A percentile compares a stretch with the other conserved stretches of the same genome.
phyloP scores from a whole-genome alignment of 1,139 yeast species.

The Geotrichum siamense region DNA sequence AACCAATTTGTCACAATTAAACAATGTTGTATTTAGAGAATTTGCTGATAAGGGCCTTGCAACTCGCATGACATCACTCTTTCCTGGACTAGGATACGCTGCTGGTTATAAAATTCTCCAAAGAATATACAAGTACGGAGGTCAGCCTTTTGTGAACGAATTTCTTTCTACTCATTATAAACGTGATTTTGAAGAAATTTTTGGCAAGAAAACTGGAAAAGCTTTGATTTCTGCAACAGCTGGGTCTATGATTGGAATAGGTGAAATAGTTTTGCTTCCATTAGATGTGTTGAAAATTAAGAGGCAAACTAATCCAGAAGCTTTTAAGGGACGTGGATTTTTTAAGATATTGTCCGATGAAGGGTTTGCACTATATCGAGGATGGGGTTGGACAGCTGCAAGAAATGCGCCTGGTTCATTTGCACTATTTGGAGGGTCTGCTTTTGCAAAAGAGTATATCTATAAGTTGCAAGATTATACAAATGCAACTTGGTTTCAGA shows the following conservation, averaged over 20 bases:
- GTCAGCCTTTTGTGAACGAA: conserved; percentile 98
- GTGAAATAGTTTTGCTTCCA: conserved; percentile 92
- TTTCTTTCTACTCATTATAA: conserved; percentile 71
- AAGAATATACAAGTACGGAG: conserved; percentile 97
- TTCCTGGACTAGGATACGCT: conserved; percentile 98
- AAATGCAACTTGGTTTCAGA: conserved; percentile 89
- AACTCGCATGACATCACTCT: conserved; percentile 68
- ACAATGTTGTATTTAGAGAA: conserved; percentile 78
- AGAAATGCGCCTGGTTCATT: conserved; percentile 99
- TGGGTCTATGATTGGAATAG: conserved; percentile 94
- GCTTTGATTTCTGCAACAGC: conserved; percentile 96
- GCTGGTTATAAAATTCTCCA: conserved; percentile 95
- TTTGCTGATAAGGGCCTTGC: conserved; percentile 67
- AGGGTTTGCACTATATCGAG: conserved; percentile 89
- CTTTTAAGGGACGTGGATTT: conserved; percentile 96
- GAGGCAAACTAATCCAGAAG: conserved; percentile 98
- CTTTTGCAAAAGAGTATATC: conserved; percentile 95
- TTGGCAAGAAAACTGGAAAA: conserved; percentile 93
- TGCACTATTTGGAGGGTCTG: conserved; percentile 96
- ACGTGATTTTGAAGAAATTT: conserved; percentile 58
- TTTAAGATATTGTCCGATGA: conserved; percentile 77
- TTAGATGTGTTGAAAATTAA: conserved; percentile 94
- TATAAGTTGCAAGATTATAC: conserved; percentile 81
- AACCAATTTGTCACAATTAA: conserved; percentile 54
- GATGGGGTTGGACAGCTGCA: conserved; percentile 99